These are phyloP conservation scores for Chrysoporthe puriensis DNA, from an alignment of 2,329 filamentous ascomycete species.

Conservation along the genomic window DNA sequence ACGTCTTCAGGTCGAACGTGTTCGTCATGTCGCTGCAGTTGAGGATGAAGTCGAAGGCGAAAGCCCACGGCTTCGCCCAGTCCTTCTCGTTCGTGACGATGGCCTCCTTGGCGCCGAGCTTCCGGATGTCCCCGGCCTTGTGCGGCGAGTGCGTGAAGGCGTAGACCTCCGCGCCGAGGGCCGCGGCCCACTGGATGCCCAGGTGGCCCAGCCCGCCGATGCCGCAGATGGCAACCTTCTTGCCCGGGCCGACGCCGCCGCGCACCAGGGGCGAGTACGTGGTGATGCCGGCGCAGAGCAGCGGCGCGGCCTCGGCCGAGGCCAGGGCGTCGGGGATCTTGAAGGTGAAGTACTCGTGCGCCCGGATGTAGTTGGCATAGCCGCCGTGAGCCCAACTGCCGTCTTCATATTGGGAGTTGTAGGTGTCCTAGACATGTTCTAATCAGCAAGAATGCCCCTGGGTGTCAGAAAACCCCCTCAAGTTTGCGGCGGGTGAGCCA, in stretches of 20 bases:
- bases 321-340: slow-evolving; percentile 59
- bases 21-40: slow-evolving; percentile 55
- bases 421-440: slow-evolving; percentile 49
- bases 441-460: not conserved
- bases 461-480: not conserved
- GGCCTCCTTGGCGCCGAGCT: slow-evolving; percentile 64
- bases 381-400: slow-evolving; percentile 69
- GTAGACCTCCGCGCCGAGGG: slow-evolving; percentile 68
- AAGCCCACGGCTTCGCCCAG: slow-evolving; percentile 60
- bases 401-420: slow-evolving; percentile 54
- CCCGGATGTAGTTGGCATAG: slow-evolving; percentile 53
- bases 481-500: slow-evolving; percentile 22
- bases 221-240: slow-evolving; percentile 71
- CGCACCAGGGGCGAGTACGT: slow-evolving; percentile 70
- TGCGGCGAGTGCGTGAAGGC: slow-evolving; percentile 63
- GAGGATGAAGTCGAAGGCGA: slow-evolving; percentile 55
- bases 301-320: slow-evolving; percentile 60
- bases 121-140: slow-evolving; percentile 63
- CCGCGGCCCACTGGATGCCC: slow-evolving; percentile 71
- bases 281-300: slow-evolving; percentile 80
- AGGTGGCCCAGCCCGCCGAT: slow-evolving; percentile 77
- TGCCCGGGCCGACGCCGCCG: slow-evolving; percentile 70
- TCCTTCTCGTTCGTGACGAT: slow-evolving; percentile 51
- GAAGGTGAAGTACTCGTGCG: slow-evolving; percentile 62
- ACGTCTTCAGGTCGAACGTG: slow-evolving; percentile 57